These are phyloP conservation scores for Fagopyrum esculentum DNA, from an alignment of 148 eudicot genomes.

Conservation along the genomic window DNA sequence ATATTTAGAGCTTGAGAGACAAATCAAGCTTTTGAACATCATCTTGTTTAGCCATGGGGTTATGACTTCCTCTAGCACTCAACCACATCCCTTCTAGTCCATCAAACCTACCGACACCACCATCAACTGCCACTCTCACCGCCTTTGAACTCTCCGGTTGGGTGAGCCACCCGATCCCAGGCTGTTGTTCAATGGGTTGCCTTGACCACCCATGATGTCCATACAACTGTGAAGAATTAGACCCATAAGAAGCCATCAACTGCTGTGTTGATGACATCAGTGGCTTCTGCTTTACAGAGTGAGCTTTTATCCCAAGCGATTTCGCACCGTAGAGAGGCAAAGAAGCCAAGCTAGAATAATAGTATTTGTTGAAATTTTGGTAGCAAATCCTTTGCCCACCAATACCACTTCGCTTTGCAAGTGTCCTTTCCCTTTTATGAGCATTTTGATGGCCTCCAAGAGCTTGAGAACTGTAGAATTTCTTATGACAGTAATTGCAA, in stretches of 20 bases:
- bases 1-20: slow-evolving; percentile 56
- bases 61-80: slow-evolving; percentile 20
- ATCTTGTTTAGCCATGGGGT: slow-evolving; percentile 39
- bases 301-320: slow-evolving; percentile 41
- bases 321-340: slow-evolving; percentile 37
- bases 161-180: slow-evolving; percentile 44
- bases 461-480: slow-evolving; percentile 90
- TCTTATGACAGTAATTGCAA: slow-evolving; percentile 82
- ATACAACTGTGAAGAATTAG: slow-evolving; percentile 14
- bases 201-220: slow-evolving; percentile 43
- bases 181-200: slow-evolving; percentile 48
- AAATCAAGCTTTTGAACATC: slow-evolving; percentile 68
- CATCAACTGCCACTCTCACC: slow-evolving; percentile 28
- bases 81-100: slow-evolving; percentile 11
- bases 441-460: slow-evolving; percentile 95
- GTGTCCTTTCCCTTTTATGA: slow-evolving; percentile 68
- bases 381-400: background rate
- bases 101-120: slow-evolving; percentile 35
- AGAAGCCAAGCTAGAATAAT: slow-evolving; percentile 31
- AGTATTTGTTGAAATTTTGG: slow-evolving; percentile 3
- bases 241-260: slow-evolving; percentile 2
- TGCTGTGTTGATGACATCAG: background rate
- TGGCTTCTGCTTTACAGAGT: slow-evolving; percentile 38
- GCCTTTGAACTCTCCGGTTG: slow-evolving; percentile 14
- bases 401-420: slow-evolving; percentile 29